Conservation (phyloP, 352 stramenopile species). For the Bremia lactucae region DNA sequence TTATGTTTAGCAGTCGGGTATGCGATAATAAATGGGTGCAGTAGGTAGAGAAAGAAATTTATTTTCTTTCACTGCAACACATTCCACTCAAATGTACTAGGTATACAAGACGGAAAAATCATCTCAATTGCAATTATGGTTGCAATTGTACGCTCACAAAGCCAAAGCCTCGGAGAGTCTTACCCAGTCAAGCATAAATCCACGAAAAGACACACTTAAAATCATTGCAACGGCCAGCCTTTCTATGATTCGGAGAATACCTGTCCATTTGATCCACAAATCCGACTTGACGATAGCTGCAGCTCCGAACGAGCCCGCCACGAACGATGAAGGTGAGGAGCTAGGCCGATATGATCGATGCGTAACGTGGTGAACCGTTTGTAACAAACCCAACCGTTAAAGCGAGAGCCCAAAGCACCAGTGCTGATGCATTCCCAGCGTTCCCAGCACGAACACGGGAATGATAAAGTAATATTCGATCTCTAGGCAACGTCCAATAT, state of each 20-base stretch:
- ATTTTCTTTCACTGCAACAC: slow-evolving; percentile 19
- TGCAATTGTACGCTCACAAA: slow-evolving; percentile 13
- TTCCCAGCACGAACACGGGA: slow-evolving; percentile 22
- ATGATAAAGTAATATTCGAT: slow-evolving; percentile 32
- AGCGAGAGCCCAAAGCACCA: slow-evolving; percentile 19
- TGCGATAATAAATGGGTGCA: slow-evolving; percentile 17
- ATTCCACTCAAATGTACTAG: slow-evolving; percentile 20
- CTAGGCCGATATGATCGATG: slow-evolving; percentile 8
- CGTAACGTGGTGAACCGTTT: slow-evolving; percentile 12
- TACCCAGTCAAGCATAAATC: slow-evolving; percentile 17
- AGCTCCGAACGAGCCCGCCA: slow-evolving; percentile 26
- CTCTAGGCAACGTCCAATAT: slow-evolving; percentile 23
- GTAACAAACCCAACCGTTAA: slow-evolving; percentile 16
- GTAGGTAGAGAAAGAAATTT: slow-evolving; percentile 15
- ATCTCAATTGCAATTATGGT: slow-evolving; percentile 16
- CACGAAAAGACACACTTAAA: slow-evolving; percentile 17
- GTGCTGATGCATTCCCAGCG: slow-evolving; percentile 10
- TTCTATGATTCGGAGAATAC: slow-evolving; percentile 21
- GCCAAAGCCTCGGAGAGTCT: slow-evolving; percentile 3
- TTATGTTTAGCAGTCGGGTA: slow-evolving; percentile 9
- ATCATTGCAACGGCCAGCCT: slow-evolving; percentile 14
- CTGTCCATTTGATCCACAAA: slow-evolving; percentile 12
- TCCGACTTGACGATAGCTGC: slow-evolving; percentile 19
- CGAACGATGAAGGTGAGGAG: slow-evolving; percentile 18
- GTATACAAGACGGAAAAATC: slow-evolving; percentile 15